Conservation (phyloP, 495 filamentous ascomycete genomes). For the Penicillium cosmopolitanum region DNA sequence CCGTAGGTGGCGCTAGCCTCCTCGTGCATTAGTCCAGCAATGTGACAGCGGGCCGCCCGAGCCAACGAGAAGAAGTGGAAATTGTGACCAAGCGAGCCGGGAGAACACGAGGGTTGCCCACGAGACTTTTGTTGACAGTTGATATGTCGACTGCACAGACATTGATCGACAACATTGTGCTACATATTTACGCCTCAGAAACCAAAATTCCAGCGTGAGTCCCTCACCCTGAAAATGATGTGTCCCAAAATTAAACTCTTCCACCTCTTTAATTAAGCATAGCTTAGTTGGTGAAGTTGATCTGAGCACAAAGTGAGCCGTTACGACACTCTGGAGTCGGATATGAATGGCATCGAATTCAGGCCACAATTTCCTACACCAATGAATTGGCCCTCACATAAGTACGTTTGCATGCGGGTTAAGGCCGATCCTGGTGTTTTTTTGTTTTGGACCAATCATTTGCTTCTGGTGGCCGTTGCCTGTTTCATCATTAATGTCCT, state of each 20-base stretch:
- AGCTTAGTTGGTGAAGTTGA: too few species aligned
- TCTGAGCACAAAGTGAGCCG: too few species aligned
- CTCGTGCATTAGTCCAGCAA: neutral
- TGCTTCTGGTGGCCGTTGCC: too few species aligned
- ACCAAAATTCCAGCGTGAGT: neutral
- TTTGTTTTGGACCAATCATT: too few species aligned
- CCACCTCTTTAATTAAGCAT: too few species aligned
- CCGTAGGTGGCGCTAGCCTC: neutral
- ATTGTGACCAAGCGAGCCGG: neutral
- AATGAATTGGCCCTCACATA: too few species aligned
- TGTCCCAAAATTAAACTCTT: too few species aligned
- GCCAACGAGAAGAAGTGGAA: neutral
- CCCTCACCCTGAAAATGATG: neutral
- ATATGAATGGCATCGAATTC: too few species aligned
- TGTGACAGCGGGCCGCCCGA: neutral
- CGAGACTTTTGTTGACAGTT: conserved; percentile 3
- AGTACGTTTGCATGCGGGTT: too few species aligned
- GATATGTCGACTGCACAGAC: conserved; percentile 12
- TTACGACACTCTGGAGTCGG: too few species aligned
- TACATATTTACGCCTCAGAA: neutral
- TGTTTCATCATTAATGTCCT: neutral
- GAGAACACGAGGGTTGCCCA: conserved; percentile 1
- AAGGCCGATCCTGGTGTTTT: too few species aligned
- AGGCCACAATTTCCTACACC: too few species aligned
- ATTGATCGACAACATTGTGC: neutral